Conservation (phyloP, 345 rosid species). For the Populus davidiana region DNA sequence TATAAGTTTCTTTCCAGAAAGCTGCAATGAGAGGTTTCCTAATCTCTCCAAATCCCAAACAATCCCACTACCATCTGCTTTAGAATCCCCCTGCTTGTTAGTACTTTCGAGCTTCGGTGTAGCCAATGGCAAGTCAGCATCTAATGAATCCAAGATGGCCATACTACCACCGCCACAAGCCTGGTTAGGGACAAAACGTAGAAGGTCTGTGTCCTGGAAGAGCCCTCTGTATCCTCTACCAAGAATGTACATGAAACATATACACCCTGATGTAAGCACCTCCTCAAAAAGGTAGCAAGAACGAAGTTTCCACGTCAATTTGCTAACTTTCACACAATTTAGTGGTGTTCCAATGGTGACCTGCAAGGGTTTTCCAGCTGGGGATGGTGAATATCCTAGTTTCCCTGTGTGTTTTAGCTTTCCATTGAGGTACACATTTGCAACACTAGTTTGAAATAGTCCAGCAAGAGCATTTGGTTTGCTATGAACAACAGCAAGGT, state of each 20-base stretch:
- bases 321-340: conserved; percentile 72
- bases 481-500: conserved; percentile 98
- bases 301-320: conserved; percentile 87
- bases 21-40: conserved; percentile 79
- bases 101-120: conserved; percentile 66
- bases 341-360: conserved; percentile 90
- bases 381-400: conserved; percentile 97
- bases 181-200: conserved; percentile 95
- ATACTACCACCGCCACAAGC: conserved; percentile 99
- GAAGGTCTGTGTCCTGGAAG: conserved; percentile 89
- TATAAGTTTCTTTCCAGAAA: conserved; percentile 93
- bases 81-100: conserved; percentile 70
- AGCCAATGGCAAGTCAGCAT: conserved; percentile 65
- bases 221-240: conserved; percentile 98
- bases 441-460: conserved; percentile 97
- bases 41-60: conserved; percentile 98
- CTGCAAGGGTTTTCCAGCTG: conserved; percentile 88
- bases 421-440: conserved; percentile 93
- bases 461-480: conserved; percentile 99
- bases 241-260: conserved; percentile 95
- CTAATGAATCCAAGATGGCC: conserved; percentile 95
- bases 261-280: conserved; percentile 93
- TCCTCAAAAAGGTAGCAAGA: conserved; percentile 99
- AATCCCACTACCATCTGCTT: conserved; percentile 96
- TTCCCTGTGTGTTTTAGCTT: conserved; percentile 95